Percentiles rank a stretch among this genome's conserved stretches.
These are phyloP conservation scores for Trichoderma polysporum DNA, from an alignment of 2,329 filamentous ascomycete species.

Conservation along the genomic window DNA sequence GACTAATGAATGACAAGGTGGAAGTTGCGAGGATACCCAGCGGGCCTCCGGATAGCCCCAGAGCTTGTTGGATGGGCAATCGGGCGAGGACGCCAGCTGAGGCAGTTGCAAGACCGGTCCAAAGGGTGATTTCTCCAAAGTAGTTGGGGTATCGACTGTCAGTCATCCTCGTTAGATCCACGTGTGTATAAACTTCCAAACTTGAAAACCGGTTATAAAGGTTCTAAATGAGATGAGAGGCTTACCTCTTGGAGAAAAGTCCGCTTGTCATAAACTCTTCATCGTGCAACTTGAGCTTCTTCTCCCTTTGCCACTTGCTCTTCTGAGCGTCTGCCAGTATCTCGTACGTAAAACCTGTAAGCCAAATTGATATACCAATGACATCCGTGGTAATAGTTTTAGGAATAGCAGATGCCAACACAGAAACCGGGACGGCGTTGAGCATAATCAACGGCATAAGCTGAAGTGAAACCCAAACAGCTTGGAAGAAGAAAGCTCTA, in stretches of 20 bases:
- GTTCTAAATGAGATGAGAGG: not conserved
- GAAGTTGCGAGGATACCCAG: conserved; percentile 32
- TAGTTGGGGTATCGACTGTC: conserved; percentile 62
- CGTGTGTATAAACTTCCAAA: not conserved
- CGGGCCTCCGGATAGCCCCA: conserved; percentile 52
- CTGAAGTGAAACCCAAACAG: conserved; percentile 67
- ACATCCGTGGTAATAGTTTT: conserved; percentile 52
- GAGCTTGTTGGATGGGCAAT: conserved; percentile 53
- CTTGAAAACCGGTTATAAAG: not conserved
- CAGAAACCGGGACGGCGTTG: conserved; percentile 58
- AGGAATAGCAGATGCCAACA: conserved; percentile 49
- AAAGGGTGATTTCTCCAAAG: conserved; percentile 69
- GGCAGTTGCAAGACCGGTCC: conserved; percentile 64
- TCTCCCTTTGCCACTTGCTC: conserved; percentile 58
- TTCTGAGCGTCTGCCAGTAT: conserved; percentile 64
- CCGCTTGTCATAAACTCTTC: conserved; percentile 66
- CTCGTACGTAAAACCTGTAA: conserved; percentile 51
- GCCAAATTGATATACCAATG: conserved; percentile 46
- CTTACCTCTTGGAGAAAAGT: conserved; percentile 57
- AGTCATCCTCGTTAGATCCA: not conserved
- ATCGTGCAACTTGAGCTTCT: conserved; percentile 63
- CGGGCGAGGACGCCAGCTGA: conserved; percentile 57
- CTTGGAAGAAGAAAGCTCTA: conserved; percentile 52
- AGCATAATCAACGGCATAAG: conserved; percentile 63
- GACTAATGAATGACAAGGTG: conserved; percentile 55